phyloP scores from a whole-genome alignment of 495 filamentous ascomycete genomes.

The Penicillium longicatenatum region DNA sequence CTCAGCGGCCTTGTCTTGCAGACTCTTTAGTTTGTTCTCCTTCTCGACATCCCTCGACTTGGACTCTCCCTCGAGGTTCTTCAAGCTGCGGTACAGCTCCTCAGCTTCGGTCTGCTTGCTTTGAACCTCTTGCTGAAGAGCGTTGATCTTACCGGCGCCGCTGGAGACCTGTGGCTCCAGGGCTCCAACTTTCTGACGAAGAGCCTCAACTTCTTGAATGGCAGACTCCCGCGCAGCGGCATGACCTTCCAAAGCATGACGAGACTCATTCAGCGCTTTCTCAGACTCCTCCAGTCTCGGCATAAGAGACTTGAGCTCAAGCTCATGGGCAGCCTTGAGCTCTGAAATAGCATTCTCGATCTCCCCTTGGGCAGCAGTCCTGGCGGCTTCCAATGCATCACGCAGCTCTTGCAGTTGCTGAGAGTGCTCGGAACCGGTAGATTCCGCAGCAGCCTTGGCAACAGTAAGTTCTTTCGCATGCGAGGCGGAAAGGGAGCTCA shows the following conservation, averaged over 20 bases:
- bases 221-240: conserved; percentile 40
- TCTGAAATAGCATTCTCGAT: conserved; percentile 35
- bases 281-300: conserved; percentile 38
- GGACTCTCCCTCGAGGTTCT: conserved; percentile 34
- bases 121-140: conserved; percentile 44
- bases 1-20: conserved; percentile 39
- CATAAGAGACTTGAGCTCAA: conserved; percentile 35
- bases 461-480: conserved; percentile 41
- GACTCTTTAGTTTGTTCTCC: conserved; percentile 33
- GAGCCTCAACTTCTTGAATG: conserved; percentile 43
- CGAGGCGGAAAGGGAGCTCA: conserved; percentile 31
- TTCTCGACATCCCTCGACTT: conserved; percentile 43
- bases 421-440: conserved; percentile 33
- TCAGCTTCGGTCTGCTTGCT: conserved; percentile 43
- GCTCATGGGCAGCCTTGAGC: conserved; percentile 40
- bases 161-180: conserved; percentile 43
- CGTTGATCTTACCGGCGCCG: conserved; percentile 41
- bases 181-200: conserved; percentile 41
- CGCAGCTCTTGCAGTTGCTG: conserved; percentile 44
- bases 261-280: conserved; percentile 34
- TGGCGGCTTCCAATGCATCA: conserved; percentile 41
- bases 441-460: conserved; percentile 38
- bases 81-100: conserved; percentile 38
- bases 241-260: conserved; percentile 37
- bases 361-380: conserved; percentile 34